Base-by-base conservation (phyloP, 805 yeast species). In the Lachancea meyersii region DNA sequence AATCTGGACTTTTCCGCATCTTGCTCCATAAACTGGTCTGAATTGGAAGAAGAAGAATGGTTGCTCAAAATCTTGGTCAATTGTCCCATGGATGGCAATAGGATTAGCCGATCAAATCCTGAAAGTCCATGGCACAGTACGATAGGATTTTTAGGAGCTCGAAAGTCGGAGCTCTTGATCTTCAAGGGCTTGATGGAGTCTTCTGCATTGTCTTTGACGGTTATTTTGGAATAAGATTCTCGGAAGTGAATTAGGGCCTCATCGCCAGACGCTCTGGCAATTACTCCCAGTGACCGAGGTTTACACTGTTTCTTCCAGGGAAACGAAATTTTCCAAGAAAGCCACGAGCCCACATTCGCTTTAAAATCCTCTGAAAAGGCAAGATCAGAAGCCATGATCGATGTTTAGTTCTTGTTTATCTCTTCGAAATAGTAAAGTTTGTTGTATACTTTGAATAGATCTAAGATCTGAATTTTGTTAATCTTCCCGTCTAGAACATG, bases 91-190 rank as follows among this genome's bases (percentile, higher is more conserved):
- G 68, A 69, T 0, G 80, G 78, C 2, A 75, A 34, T 7, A 79
- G 50, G 27, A 66, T 56, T 30, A 76, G 40, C 43, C 67, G 70
- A 52, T 85, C 94, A 52, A 86, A 87, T 1, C 96, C 96, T 0
- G 86, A 77, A 19, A 87, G 71, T 0, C 96, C 96, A 65, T 87
- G 96, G 53, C 95, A 87, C 21, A 87, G 61, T 0, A 87, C 82
- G 1, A 87, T 76, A 0, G 96, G 95, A 44, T 75, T 68, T 50
- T 75, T 75, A 0, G 94, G 88, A 4, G 82, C 72, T 10, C 61
- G 54, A 54, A 80, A 82, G 23, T 66, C 48, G 7, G 69, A 63
- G 10, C 26, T 9, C 17, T 34, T 24, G 2, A 34, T 23, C 13
- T 26, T 14, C 28, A 14, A 5, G 5, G 28, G 13, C 28, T 10